Conservation (phyloP, 148 eudicot genomes). For the Silene uniflora region DNA sequence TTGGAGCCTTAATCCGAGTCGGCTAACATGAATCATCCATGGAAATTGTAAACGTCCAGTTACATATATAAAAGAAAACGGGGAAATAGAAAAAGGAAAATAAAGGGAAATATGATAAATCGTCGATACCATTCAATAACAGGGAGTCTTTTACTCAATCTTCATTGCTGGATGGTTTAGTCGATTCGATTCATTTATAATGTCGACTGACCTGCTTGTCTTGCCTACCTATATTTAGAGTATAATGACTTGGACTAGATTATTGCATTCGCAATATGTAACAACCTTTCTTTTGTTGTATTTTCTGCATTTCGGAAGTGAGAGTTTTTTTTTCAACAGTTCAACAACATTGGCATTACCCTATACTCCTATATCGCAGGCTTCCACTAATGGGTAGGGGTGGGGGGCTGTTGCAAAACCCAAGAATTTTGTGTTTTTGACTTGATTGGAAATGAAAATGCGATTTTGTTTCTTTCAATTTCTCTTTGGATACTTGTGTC, state of each 20-base stretch:
- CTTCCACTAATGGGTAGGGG: neutral
- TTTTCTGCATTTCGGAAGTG: neutral
- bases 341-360: too few species aligned
- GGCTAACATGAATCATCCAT: neutral
- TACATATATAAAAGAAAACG: neutral
- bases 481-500: constrained; percentile 10
- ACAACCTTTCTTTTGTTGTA: neutral
- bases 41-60: neutral
- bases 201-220: neutral
- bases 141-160: neutral
- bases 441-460: neutral
- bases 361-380: too few species aligned
- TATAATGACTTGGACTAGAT: neutral
- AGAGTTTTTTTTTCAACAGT: neutral
- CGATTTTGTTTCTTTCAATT: neutral
- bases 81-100: neutral
- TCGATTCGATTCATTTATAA: neutral
- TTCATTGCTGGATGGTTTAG: neutral
- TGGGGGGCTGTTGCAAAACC: neutral
- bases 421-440: neutral
- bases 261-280: neutral
- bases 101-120: neutral
- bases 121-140: neutral
- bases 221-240: neutral
- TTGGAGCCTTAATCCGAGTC: neutral